These are phyloP conservation scores for Suillus variegatus DNA, from an alignment of 768 basidiomycete species.

Conservation along the genomic window DNA sequence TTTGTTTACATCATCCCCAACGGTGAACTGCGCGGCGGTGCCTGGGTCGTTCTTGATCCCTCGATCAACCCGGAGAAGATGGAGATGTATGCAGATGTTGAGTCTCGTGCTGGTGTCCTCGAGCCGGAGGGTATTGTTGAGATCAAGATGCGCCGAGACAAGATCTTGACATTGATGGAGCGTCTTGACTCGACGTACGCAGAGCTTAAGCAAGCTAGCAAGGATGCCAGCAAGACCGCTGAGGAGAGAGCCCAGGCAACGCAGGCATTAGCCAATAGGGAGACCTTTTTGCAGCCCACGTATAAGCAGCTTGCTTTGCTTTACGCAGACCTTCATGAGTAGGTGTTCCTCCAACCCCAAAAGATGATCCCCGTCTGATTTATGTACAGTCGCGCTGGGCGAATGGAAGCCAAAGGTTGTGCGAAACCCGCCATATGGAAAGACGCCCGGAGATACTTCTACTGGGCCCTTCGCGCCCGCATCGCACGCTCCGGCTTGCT, in stretches of 20 bases:
- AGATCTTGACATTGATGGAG: constrained; percentile 89
- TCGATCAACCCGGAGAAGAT: constrained; percentile 96
- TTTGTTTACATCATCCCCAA: constrained; percentile 99
- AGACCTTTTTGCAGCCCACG: constrained; percentile 79
- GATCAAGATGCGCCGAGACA: constrained; percentile 97
- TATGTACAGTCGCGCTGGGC: constrained; percentile 76
- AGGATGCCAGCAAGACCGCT: constrained; percentile 67
- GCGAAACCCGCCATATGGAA: constrained; percentile 88
- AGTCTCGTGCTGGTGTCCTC: constrained; percentile 92
- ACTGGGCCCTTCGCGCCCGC: constrained; percentile 90
- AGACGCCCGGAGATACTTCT: constrained; percentile 85
- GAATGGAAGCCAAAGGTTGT: constrained; percentile 98
- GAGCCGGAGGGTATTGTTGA: constrained; percentile 98
- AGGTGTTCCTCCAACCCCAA: constrained; percentile 34
- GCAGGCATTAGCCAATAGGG: constrained; percentile 70
- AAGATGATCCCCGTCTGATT: constrained; percentile 9
- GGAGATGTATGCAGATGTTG: constrained; percentile 99
- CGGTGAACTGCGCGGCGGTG: constrained; percentile 97
- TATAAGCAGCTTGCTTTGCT: constrained; percentile 93
- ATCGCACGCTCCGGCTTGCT: constrained; percentile 69
- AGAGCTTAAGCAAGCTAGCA: constrained; percentile 75
- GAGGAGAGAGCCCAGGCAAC: constrained; percentile 76
- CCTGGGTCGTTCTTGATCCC: constrained; percentile 99
- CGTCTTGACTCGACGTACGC: constrained; percentile 87
- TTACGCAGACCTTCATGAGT: constrained; percentile 98